Evolutionary conservation across 164 flowering plant genomes (phyloP).

Genomic region (Nymphaea colorata): DNA sequence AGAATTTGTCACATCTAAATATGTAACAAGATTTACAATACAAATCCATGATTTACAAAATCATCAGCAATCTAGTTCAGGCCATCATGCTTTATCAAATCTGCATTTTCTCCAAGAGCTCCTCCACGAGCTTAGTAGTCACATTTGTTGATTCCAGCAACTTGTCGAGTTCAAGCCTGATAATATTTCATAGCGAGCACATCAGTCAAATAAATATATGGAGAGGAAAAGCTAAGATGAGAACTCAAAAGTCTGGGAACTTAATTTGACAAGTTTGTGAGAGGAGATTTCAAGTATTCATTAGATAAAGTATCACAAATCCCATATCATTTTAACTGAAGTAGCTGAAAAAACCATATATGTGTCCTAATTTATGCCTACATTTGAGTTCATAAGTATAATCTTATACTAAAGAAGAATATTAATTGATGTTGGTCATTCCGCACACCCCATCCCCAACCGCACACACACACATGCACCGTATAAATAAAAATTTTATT

Average conservation of each 20-base stretch:
- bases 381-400: too few species aligned
- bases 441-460: too few species aligned
- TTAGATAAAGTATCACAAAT: neutral
- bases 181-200: conserved; percentile 2
- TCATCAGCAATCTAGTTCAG: conserved; percentile 23
- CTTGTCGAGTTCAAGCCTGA: conserved; percentile 97
- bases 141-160: conserved; percentile 76
- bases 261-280: too few species aligned
- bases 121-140: conserved; percentile 79
- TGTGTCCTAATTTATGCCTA: too few species aligned
- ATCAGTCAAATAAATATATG: neutral
- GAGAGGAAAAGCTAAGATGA: neutral
- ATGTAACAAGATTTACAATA: too few species aligned
- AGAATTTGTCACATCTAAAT: too few species aligned
- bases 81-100: conserved; percentile 34
- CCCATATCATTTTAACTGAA: neutral
- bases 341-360: neutral
- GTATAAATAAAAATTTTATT: too few species aligned
- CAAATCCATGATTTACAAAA: too few species aligned
- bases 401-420: too few species aligned
- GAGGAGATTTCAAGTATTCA: neutral
- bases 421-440: too few species aligned
- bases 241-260: too few species aligned
- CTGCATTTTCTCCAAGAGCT: conserved; percentile 59
- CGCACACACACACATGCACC: too few species aligned